Evolutionary conservation across 768 basidiomycete species (phyloP), one percentile per base, ranked within the genome.

Genomic region (Lentinula boryana): DNA sequence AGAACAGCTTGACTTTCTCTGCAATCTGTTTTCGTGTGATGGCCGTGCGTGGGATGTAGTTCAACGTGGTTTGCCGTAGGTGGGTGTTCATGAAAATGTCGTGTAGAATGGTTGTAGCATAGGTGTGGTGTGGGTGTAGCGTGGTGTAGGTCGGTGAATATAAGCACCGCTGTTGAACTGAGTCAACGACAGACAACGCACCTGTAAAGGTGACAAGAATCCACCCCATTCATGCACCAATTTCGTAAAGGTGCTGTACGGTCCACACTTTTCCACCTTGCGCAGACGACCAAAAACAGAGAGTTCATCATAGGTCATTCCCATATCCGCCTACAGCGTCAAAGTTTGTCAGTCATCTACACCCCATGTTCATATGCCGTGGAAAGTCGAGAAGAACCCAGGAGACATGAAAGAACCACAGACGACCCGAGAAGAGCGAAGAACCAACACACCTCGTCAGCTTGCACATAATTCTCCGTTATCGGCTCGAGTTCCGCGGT

Each of bases 261-360:
- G 96, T 2, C 97, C 97, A 70, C 93, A 95, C 76, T 98, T 98
- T 68, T 97, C 95, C 43, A 96, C 84, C 74, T 99, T 98, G 56
- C 97, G 85, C 27, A 99, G 80, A 32, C 95, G 81, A 27, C 96
- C 97, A 66, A 95, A 96, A 18, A 93, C 84, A 10, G 93, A 95
- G 18, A 99, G 80, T 66, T 98, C 97, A 66, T 98, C 91, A 69
- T 98, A 98, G 0, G 96, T 97, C 97, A 98, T 98, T 8, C 96
- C 96, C 96, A 98, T 98, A 68, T 98, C 96, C 16, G 84, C 93
- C 93, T 93, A 64, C 5, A 53, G 6, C 32, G 40, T 32, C 36
- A 38, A 36, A 8, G 36, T 38, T 38, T 13, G 13, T 38, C 13
- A 38, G 36, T 13, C 7, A 8, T 38, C 36, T 38, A 3, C 13